Base-by-base conservation (phyloP, 345 rosid species). In the Nasturtium officinale region DNA sequence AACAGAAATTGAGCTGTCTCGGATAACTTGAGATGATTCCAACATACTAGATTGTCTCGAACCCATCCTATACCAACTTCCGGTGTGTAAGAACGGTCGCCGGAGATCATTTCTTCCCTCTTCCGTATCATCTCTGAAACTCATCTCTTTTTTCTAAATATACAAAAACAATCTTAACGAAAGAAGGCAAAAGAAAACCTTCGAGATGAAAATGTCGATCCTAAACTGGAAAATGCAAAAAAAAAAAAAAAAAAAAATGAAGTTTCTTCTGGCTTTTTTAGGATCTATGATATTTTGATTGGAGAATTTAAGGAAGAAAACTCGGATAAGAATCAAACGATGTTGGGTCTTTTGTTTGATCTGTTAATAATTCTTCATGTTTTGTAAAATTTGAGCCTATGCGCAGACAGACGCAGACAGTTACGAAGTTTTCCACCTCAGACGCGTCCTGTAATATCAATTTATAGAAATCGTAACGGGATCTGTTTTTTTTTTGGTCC, bases 51-150 rank as follows among this genome's bases (percentile, higher is more conserved):
- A 94, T 62, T 90, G 95, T 75, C 85, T 85, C 0, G 98, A 94
- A 58, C 96, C 87, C 98, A 94, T 94, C 8, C 97, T 84, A 63
- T 94, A 94, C 98, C 98, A 94, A 58, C 98, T 94, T 37, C 98
- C 98, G 0, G 98, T 94, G 69, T 94, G 98, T 55, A 94, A 79
- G 73, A 94, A 89, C 2, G 97, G 98, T 77, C 88, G 79, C 79
- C 96, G 74, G 11, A 88, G 63, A 81, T 91, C 95, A 65, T 76
- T 76, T 40, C 90, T 89, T 32, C 81, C 97, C 10, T 91, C 98
- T 13, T 91, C 97, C 17, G 78, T 56, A 13, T 94, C 98, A 1
- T 94, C 98, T 80, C 98, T 80, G 84, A 89, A 89, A 82, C 98
- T 89, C 98, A 94, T 94, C 70, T 63, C 26, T 53, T 21, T 13